Evolutionary conservation across 1,284 basidiomycete species (phyloP), one percentile per base, ranked within the genome.

Genomic region (Cryptococcus hybrid): DNA sequence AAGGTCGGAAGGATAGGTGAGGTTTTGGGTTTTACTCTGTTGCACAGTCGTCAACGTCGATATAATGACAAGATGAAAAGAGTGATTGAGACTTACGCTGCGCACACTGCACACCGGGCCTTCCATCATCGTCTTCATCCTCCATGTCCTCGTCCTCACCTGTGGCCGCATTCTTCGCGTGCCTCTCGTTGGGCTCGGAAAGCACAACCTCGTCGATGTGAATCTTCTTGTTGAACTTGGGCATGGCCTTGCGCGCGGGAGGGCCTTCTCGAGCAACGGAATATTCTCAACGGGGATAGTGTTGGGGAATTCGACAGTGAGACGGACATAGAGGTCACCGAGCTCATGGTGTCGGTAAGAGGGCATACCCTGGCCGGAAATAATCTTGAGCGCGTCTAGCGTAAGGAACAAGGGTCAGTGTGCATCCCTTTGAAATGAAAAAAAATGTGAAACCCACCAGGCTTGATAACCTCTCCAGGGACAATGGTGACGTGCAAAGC

Each of bases 361-460:
- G 42, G 95, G 96, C 96, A 99, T 99, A 65, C 96, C 96, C 79
- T 98, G 93, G 7, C 89, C 89, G 52, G 86, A 85, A 65, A 99
- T 89, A 62, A 95, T 88, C 81, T 98, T 98, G 74, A 94, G 76
- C 44, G 89, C 86, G 62, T 88, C 92, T 94, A 30, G 30, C 30
- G 30, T 30, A 3, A 30, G 30, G 65, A 39, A 47, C 8, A n/a
- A 40, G n/a, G 1, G 48, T 63, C 11, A 64, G 58, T 39, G 11
- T 6, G 35, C 52, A 24, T 48, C 24, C 30, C 30, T 48, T 48
- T 30, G 5, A 12, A 18, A 12, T 24, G 30, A 48, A 35, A 18
- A 7, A 51, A 13, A 44, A n/a, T 15, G 15, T 48, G 34, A 48
- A 13, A 74, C 78, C 66, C 71, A 92, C 95, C 92, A 64, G 95